Conservation (phyloP, 2,329 filamentous ascomycete genomes). For the Clonostachys rhizophaga region DNA sequence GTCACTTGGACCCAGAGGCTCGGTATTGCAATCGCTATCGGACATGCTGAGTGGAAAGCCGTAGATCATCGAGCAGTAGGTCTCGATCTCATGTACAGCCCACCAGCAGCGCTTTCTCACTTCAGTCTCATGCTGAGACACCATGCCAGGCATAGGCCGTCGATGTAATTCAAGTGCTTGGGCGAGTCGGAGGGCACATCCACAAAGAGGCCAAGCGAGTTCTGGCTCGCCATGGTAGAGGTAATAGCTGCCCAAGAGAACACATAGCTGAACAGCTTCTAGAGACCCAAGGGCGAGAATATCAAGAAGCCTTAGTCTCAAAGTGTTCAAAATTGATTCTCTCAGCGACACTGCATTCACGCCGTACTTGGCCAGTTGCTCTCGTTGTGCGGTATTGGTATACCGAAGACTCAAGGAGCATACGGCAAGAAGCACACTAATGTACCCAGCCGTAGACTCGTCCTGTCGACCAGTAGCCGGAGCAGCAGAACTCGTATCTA, state of each 20-base stretch:
- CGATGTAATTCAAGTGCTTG: conserved; percentile 25
- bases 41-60: conserved; percentile 24
- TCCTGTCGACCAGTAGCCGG: neutral
- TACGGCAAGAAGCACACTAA: neutral
- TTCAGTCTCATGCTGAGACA: conserved; percentile 7
- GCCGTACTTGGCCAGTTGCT: neutral
- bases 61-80: conserved; percentile 31
- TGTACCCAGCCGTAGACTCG: neutral
- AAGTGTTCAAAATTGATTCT: neutral
- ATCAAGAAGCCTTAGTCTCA: neutral
- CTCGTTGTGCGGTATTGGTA: neutral
- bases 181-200: conserved; percentile 24
- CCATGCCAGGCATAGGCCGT: neutral
- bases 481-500: neutral
- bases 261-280: conserved; percentile 23
- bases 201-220: conserved; percentile 29
- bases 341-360: neutral
- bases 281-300: conserved; percentile 9
- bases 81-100: conserved; percentile 32
- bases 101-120: conserved; percentile 29
- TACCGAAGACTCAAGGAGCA: neutral
- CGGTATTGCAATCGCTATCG: conserved; percentile 22
- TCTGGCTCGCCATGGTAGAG: conserved; percentile 25
- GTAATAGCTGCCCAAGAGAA: conserved; percentile 28
- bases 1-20: conserved; percentile 16